Base-by-base conservation (phyloP, 2,329 filamentous ascomycete genomes). In the Fonsecaea monophora region DNA sequence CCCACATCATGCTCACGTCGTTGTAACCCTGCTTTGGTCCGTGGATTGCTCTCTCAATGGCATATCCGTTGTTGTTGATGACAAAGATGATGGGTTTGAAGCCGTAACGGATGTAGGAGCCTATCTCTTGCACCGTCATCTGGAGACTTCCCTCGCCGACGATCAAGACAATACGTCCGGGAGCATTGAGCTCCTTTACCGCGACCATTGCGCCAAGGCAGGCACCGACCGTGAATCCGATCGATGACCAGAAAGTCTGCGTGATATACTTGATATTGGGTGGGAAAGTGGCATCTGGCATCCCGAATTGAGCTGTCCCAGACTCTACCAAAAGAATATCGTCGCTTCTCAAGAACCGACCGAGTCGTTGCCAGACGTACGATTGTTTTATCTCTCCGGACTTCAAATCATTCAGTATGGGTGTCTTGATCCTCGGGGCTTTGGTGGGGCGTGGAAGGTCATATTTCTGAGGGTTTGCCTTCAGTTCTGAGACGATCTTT, bases 11-110 rank as follows among this genome's bases (percentile, higher is more conserved):
- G 37, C 71, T 73, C 48, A 74, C 71, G 55, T 73, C 72, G 64
- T 74, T 74, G 64, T 74, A 74, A 2, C 66, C 68, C 32, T 71
- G 67, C 34, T 69, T 50, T 34, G 71, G 70, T n/a, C 73, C 73
- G 57, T 75, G 73, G 58, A 75, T 75, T 50, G 71, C 69, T n/a
- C 73, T 67, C 56, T 75, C 73, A 37, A 75, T 74, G 10, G 73
- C 68, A 62, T 75, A 75, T 12, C 73, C 73, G 12, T 69, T 67
- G 64, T 75, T 75, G 65, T 75, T 75, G 61, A 75, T 67, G 50
- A 75, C 71, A 59, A 70, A 70, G 30, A 70, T 68, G 32, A 73
- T 73, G 18, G 70, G 68, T 10, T 69, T 74, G 63, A 73, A 65
- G 1, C 70, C 69, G 32, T 74, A 70, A 7, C 73, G 70, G 48